Evolutionary conservation across 208 protist species (phyloP).

Genomic region (Trypanosoma conorhini): DNA sequence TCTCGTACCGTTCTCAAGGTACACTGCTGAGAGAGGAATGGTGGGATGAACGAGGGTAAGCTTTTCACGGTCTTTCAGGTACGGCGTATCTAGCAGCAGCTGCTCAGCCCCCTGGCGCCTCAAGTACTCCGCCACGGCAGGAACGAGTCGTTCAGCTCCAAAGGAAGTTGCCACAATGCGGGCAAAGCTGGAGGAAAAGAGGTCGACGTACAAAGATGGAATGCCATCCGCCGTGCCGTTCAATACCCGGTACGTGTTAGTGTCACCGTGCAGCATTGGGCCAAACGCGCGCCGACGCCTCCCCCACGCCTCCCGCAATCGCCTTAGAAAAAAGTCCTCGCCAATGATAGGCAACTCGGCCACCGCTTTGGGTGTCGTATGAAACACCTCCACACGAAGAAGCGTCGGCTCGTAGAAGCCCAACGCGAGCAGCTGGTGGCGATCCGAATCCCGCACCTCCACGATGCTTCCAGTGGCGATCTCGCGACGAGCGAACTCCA

Average conservation of each 20-base stretch:
- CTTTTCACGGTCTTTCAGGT: constrained; percentile 49
- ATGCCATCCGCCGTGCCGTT: constrained; percentile 80
- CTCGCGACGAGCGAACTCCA: constrained; percentile 56
- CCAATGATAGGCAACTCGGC: constrained; percentile 65
- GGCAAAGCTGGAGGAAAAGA: constrained; percentile 77
- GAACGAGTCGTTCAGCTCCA: constrained; percentile 77
- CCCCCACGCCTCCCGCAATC: constrained; percentile 61
- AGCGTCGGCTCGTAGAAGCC: constrained; percentile 81
- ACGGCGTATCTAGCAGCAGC: constrained; percentile 73
- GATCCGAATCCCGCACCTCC: constrained; percentile 62
- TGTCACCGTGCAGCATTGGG: constrained; percentile 32
- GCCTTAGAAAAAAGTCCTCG: constrained; percentile 80
- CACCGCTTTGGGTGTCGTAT: constrained; percentile 44
- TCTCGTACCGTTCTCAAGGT: constrained; percentile 73
- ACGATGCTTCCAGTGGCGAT: constrained; percentile 59
- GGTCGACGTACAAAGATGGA: constrained; percentile 79
- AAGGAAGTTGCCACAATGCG: constrained; percentile 69
- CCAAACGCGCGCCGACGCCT: constrained; percentile 51
- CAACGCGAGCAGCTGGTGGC: constrained; percentile 51
- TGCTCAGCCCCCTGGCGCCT: constrained; percentile 64
- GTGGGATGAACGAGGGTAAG: constrained; percentile 51
- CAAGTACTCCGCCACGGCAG: constrained; percentile 69
- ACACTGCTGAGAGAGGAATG: constrained; percentile 45
- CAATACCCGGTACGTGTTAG: constrained; percentile 73
- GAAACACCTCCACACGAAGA: constrained; percentile 73